Evolutionary conservation across 768 basidiomycete genomes (phyloP), one percentile per base, ranked within the genome.

Genomic region (Pholiota microspora): DNA sequence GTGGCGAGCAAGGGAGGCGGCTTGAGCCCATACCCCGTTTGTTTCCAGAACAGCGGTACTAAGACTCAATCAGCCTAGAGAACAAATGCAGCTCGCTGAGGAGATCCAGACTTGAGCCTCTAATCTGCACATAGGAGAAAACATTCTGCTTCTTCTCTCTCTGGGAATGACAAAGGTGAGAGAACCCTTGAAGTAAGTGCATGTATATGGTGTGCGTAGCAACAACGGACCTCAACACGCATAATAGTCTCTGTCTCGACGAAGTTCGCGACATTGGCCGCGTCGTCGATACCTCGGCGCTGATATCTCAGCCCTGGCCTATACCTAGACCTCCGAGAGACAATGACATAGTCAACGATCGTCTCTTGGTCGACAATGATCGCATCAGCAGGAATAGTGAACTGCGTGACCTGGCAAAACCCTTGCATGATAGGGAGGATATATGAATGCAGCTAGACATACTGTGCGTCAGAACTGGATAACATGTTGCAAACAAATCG

Each of bases 1-100:
- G 84, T 65, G 4, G 85, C 81, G 28, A 97, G 76, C 6, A 86
- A 72, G 0, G 95, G 95, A 1, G 91, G 84, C 2, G 95, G 95
- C 66, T 95, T 97, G 55, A 97, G 74, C 29, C 86, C 85, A 69
- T 89, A 88, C 18, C 93, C 89, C 2, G 83, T 81, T 65, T 98
- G 95, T 3, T 85, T 89, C 95, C 95, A 98, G 66, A 86, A 95
- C 24, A 98, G 76, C 1, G 95, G 95, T 54, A 98, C 92, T 94
- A 62, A 21, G 16, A 44, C 21, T n/a, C 40, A 29, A 45, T 65
- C 49, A 59, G 58, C 48, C 45, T 40, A 51, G 23, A 50, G 50
- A 34, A 56, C 49, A 46, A 24, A 8, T 51, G 15, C 36, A 21
- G 27, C 29, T 1, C 31, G 18, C 31, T 36, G 21, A 71, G 13